Base-by-base conservation (phyloP, 306 rosid genomes). In the Prunus salicina region DNA sequence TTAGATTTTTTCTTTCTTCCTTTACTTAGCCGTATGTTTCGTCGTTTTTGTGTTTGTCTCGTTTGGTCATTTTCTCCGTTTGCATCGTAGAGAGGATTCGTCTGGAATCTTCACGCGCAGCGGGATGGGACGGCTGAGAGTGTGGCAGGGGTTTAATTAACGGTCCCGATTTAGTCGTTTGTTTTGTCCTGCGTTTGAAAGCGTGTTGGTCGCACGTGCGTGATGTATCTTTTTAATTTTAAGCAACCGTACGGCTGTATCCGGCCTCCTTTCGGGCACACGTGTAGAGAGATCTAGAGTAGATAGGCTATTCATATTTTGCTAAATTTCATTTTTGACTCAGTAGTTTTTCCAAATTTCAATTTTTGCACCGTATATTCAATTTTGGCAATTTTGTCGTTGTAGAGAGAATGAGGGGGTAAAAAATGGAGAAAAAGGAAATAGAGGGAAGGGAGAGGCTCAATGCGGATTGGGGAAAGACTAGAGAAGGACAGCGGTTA, bases 21-120 rank as follows among this genome's bases (percentile, higher is more conserved):
- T 47, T 22, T 3, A 5, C n/a, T 41, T 77, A 73, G 78, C 71
- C 81, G 71, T 64, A 51, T 18, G 62, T 52, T 72, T 81, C 51
- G 71, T 79, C 60, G 32, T 58, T 12, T 6, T 8, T 19, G 78
- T 25, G 46, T 25, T 71, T 13, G 24, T 71, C 76, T 50, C 3
- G 24, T 78, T 41, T 61, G 71, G 76, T 69, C 46, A 30, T 2
- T n/a, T 27, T 4, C 20, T 41, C 69, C 69, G 69, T 45, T 51
- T 11, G 15, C 2, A 28, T 25, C 12, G 60, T 41, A 55, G 27
- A 63, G 64, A 49, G 5, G 41, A 5, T 11, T 32, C 22, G 0
- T 25, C 12, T 2, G 5, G 50, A 0, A 12, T 3, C 34, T 38
- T 13, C 80, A 81, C 68, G 73, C 64, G 43, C 69, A 0, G 1